Conservation (phyloP, 2,329 filamentous ascomycete genomes). For the Pseudogymnoascus sp. region DNA sequence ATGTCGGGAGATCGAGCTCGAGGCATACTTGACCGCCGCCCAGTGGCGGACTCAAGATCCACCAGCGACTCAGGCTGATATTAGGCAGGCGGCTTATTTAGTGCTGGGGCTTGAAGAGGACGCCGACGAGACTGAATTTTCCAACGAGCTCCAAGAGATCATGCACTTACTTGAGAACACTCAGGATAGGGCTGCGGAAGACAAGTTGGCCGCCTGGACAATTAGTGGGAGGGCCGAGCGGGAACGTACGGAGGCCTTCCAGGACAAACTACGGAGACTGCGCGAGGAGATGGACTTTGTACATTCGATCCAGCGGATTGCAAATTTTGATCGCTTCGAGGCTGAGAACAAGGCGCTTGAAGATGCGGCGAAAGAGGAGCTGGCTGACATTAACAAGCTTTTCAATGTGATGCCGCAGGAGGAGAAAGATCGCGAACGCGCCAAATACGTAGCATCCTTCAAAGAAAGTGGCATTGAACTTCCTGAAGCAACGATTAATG, state of each 20-base stretch:
- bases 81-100: constrained; percentile 17
- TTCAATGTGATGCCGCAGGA: background rate
- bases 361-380: background rate
- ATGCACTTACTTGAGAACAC: constrained; percentile 42
- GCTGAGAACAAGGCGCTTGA: background rate
- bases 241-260: background rate
- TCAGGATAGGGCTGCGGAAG: constrained; percentile 33
- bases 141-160: constrained; percentile 27
- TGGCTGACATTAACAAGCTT: background rate
- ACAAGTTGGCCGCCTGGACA: constrained; percentile 34
- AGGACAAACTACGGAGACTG: background rate
- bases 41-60: constrained; percentile 28
- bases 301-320: constrained; percentile 1
- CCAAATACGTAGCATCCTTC: background rate
- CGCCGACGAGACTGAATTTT: background rate
- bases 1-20: constrained; percentile 48
- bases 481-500: background rate
- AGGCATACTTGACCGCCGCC: constrained; percentile 33
- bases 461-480: background rate
- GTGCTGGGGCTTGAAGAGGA: constrained; percentile 30
- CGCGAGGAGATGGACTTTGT: constrained; percentile 4
- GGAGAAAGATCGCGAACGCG: background rate
- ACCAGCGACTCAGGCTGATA: constrained; percentile 13
- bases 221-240: constrained; percentile 18
- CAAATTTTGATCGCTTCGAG: background rate